Conservation (phyloP, 441 rosid species). For the Gossypium lobatum region DNA sequence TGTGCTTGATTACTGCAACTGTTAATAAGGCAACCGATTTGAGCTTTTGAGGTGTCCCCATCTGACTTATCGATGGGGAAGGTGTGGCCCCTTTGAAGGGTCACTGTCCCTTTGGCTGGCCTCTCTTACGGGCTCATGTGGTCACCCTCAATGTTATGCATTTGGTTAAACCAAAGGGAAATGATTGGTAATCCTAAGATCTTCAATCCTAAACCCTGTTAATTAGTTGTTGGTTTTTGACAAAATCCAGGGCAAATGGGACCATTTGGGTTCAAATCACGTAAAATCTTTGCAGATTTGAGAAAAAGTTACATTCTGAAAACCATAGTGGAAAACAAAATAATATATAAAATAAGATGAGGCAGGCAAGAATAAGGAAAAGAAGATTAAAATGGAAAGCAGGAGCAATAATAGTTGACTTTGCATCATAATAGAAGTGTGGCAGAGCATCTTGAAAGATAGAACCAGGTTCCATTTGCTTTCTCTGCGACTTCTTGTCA, state of each 20-base stretch:
- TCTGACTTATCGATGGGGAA: slow-evolving; percentile 31
- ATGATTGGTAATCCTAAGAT: slow-evolving; percentile 2
- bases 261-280: slow-evolving; percentile 2
- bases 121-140: slow-evolving; percentile 16
- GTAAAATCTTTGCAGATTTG: background rate
- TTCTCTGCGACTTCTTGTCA: slow-evolving; percentile 9
- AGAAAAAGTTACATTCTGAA: background rate
- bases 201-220: background rate
- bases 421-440: slow-evolving; percentile 5
- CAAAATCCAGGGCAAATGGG: background rate
- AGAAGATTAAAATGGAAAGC: background rate
- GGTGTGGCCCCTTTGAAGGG: slow-evolving; percentile 37
- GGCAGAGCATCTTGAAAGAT: background rate
- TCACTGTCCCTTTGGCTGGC: slow-evolving; percentile 32
- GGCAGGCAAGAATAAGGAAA: background rate
- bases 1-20: slow-evolving; percentile 14
- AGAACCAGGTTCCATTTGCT: slow-evolving; percentile 37
- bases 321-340: background rate
- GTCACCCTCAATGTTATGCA: slow-evolving; percentile 19
- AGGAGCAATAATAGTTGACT: slow-evolving; percentile 20
- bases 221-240: background rate
- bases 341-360: background rate
- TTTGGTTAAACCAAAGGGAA: slow-evolving; percentile 4
- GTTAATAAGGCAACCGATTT: slow-evolving; percentile 5
- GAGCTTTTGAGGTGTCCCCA: slow-evolving; percentile 41